Conservation (phyloP, 2,329 filamentous ascomycete genomes). For the Sporothrix globosa region DNA sequence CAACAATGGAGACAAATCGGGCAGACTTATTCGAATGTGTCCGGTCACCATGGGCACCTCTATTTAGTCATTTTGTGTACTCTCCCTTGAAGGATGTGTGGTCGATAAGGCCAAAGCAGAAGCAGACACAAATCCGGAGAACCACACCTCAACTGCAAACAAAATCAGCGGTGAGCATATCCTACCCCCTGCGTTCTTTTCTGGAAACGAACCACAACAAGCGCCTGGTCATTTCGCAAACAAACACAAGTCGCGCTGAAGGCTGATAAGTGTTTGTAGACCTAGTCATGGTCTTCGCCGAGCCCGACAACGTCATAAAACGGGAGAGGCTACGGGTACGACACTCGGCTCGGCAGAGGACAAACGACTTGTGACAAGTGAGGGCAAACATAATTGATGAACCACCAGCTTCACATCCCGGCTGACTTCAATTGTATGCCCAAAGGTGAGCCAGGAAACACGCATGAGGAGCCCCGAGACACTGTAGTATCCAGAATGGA, state of each 20-base stretch:
- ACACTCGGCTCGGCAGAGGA: slow-evolving; percentile 1
- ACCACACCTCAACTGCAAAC: neutral
- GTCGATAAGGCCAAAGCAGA: neutral
- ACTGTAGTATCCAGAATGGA: neutral
- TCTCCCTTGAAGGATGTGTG: neutral
- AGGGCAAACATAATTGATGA: slow-evolving; percentile 1
- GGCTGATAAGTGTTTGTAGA: neutral
- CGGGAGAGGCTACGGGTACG: slow-evolving; percentile 2
- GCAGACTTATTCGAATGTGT: neutral
- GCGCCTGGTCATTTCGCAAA: neutral
- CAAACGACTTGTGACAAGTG: slow-evolving; percentile 15
- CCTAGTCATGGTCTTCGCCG: neutral
- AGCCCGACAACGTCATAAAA: neutral
- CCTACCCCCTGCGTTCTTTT: neutral
- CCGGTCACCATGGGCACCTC: neutral
- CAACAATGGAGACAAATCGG: neutral
- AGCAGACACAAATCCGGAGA: neutral
- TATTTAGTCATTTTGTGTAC: neutral
- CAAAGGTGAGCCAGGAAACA: slow-evolving; percentile 1
- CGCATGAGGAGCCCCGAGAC: neutral
- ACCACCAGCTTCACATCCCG: neutral
- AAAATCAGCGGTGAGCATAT: slow-evolving; percentile 12
- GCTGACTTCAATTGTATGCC: neutral
- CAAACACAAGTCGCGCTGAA: neutral
- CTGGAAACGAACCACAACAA: neutral